Evolutionary conservation across 1,284 basidiomycete species (phyloP).

Genomic region (Lentinus polychrous): DNA sequence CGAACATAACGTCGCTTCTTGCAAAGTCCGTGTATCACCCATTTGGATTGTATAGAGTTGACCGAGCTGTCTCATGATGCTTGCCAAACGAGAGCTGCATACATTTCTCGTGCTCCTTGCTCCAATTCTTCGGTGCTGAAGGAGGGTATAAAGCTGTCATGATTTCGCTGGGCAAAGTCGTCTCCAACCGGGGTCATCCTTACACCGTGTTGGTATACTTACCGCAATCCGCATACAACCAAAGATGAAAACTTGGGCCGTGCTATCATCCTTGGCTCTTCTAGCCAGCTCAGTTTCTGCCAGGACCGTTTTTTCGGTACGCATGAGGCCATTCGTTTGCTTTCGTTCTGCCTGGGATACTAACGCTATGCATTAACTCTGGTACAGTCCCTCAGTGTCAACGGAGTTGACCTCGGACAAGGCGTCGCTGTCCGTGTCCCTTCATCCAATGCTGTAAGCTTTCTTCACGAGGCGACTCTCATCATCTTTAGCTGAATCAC

Average conservation of each 20-base stretch:
- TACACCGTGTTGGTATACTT: too few species aligned
- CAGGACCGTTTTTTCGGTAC: constrained; percentile 34
- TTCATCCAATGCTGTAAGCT: constrained; percentile 26
- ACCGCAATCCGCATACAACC: too few species aligned
- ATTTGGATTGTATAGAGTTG: too few species aligned
- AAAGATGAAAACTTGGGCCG: constrained; percentile 2
- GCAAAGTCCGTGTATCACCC: too few species aligned
- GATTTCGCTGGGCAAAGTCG: not conserved
- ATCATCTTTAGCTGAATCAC: not conserved
- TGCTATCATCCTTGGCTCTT: constrained; percentile 18
- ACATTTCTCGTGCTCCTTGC: too few species aligned
- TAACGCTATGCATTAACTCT: not conserved
- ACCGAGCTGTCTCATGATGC: too few species aligned
- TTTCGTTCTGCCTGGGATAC: too few species aligned
- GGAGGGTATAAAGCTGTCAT: not conserved
- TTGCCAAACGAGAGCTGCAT: too few species aligned
- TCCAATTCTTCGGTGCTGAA: too few species aligned
- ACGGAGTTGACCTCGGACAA: constrained; percentile 32
- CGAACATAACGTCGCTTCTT: too few species aligned
- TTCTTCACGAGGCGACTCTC: not conserved
- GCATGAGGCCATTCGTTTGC: constrained; percentile 2
- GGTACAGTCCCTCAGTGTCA: constrained; percentile 26
- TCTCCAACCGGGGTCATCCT: too few species aligned
- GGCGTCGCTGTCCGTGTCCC: constrained; percentile 32
- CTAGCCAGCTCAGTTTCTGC: constrained; percentile 23